A percentile compares a stretch with the other conserved stretches of the same genome.
Conservation (phyloP, 176 grass and related monocot species). For the Paspalum vaginatum region DNA sequence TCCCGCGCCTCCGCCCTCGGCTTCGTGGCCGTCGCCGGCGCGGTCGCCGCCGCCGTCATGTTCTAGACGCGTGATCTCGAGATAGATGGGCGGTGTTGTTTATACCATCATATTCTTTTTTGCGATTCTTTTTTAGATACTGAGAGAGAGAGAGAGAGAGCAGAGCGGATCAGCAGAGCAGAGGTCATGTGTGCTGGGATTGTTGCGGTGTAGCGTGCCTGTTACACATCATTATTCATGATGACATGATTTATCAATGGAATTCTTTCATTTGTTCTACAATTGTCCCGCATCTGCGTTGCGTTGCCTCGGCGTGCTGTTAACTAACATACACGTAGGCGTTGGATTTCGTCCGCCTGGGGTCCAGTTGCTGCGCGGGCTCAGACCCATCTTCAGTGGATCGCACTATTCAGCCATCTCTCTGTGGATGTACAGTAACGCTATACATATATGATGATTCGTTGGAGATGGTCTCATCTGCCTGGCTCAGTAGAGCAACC, state of each 20-base stretch:
- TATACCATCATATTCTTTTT: slow-evolving; percentile 34
- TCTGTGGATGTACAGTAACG: no score
- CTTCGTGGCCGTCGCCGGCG: slow-evolving; percentile 46
- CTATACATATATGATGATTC: no score
- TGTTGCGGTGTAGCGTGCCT: slow-evolving; percentile 1
- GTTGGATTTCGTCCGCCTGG: no score
- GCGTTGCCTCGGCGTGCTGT: no score
- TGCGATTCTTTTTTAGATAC: slow-evolving; percentile 39
- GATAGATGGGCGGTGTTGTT: background rate
- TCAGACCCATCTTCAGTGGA: no score
- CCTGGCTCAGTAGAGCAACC: no score
- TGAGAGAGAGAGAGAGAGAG: background rate
- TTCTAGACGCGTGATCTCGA: slow-evolving; percentile 35
- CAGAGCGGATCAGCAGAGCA: background rate
- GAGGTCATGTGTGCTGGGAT: background rate
- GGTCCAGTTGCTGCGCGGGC: no score
- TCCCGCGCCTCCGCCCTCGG: slow-evolving; percentile 26
- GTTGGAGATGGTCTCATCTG: no score
- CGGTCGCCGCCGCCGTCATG: slow-evolving; percentile 42
- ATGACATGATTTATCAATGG: slow-evolving; percentile 41
- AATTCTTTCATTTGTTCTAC: slow-evolving; percentile 58
- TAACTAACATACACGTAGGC: no score
- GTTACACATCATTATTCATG: slow-evolving; percentile 20
- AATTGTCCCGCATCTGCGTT: no score
- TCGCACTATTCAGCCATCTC: no score